Conservation (phyloP, 495 filamentous ascomycete genomes). For the Thozetella sp. region DNA sequence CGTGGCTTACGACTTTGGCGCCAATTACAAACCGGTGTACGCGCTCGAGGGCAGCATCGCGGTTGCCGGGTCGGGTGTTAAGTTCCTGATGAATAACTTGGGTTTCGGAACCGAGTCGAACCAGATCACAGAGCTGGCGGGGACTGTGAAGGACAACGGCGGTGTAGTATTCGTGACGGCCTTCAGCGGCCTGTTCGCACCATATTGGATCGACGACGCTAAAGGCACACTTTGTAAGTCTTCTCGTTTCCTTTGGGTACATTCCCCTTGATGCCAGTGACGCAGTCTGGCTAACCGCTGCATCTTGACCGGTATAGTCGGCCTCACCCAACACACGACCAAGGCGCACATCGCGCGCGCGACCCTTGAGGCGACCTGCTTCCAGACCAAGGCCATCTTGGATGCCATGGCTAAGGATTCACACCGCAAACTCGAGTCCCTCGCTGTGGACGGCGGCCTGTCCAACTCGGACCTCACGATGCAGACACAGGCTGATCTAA, state of each 20-base stretch:
- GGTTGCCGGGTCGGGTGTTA: conserved; percentile 87
- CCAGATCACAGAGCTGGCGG: conserved; percentile 82
- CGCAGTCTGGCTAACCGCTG: conserved; percentile 10
- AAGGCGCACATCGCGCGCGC: conserved; percentile 91
- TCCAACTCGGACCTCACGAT: conserved; percentile 93
- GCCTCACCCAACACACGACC: conserved; percentile 89
- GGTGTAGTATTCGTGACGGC: conserved; percentile 95
- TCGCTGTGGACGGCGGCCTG: conserved; percentile 94
- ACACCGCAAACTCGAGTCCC: conserved; percentile 69
- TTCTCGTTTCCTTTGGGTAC: not conserved
- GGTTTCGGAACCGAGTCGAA: conserved; percentile 77
- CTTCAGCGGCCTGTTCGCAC: conserved; percentile 93
- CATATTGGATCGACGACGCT: conserved; percentile 98
- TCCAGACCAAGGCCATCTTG: conserved; percentile 92
- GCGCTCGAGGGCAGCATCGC: conserved; percentile 92
- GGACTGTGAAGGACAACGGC: conserved; percentile 83
- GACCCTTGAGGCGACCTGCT: conserved; percentile 93
- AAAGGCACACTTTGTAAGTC: conserved; percentile 83
- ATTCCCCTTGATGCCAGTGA: conserved; percentile 13
- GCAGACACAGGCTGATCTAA: conserved; percentile 95
- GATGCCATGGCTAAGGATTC: conserved; percentile 95
- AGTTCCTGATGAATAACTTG: conserved; percentile 89
- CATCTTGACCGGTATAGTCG: conserved; percentile 57
- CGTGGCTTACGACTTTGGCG: conserved; percentile 84
- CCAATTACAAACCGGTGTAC: conserved; percentile 75